Percentiles rank a stretch among this genome's conserved stretches.
Evolutionary conservation across 2,329 filamentous ascomycete species (phyloP).

Genomic region (Tolypocladium pustulatum): DNA sequence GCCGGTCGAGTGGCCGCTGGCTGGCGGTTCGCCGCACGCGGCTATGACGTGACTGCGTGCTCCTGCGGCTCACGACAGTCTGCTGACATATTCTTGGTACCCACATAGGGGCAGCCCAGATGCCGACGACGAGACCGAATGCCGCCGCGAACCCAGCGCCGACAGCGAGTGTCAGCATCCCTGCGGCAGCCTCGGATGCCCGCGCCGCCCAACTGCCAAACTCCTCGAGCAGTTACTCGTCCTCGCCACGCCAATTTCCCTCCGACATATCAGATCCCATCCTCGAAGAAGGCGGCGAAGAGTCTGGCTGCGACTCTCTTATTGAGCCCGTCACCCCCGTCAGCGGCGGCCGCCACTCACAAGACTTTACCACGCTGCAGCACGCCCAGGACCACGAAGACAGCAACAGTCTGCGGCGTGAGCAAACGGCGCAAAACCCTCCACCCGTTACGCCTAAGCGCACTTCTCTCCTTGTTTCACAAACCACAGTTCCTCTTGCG

Average conservation of each 20-base stretch:
- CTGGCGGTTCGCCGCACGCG: slow-evolving; percentile 1
- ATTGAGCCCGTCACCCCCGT: slow-evolving; percentile 53
- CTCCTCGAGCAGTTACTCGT: slow-evolving; percentile 18
- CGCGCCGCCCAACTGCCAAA: neutral
- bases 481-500: slow-evolving; percentile 1
- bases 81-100: slow-evolving; percentile 7
- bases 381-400: slow-evolving; percentile 23
- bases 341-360: slow-evolving; percentile 44
- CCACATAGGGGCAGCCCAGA: slow-evolving; percentile 1
- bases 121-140: neutral
- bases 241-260: slow-evolving; percentile 35
- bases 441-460: slow-evolving; percentile 3
- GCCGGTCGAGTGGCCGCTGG: neutral
- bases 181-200: slow-evolving; percentile 3
- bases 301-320: slow-evolving; percentile 48
- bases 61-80: slow-evolving; percentile 1
- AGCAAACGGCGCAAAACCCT: slow-evolving; percentile 9
- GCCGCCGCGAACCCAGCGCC: slow-evolving; percentile 1
- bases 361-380: slow-evolving; percentile 38
- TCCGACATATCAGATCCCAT: slow-evolving; percentile 42
- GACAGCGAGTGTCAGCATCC: neutral
- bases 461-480: slow-evolving; percentile 5
- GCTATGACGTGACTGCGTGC: slow-evolving; percentile 9
- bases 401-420: slow-evolving; percentile 14
- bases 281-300: slow-evolving; percentile 41